phyloP scores from a whole-genome alignment of 176 grass and related monocot species.

The Oryza meridionalis region DNA sequence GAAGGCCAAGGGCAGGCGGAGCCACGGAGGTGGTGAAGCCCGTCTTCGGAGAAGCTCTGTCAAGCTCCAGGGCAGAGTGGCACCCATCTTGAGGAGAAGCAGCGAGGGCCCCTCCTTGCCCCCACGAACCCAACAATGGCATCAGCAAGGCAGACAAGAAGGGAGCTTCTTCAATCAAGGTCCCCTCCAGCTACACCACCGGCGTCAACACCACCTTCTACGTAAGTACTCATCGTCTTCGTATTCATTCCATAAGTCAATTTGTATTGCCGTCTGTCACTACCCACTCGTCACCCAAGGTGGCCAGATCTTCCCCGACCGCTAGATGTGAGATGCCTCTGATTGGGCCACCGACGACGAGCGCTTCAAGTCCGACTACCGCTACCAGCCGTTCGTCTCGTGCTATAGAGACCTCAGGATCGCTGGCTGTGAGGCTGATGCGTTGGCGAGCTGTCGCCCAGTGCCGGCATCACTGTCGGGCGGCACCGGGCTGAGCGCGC shows the following conservation, averaged over 20 bases:
- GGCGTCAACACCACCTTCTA: constrained; percentile 91
- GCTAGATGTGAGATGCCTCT: constrained; percentile 84
- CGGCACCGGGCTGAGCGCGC: constrained; percentile 32
- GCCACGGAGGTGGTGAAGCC: too few relatives aligned
- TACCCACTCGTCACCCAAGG: constrained; percentile 36
- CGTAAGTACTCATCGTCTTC: constrained; percentile 28
- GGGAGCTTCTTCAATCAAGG: constrained; percentile 42
- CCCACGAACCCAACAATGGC: too few relatives aligned
- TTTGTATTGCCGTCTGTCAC: constrained; percentile 32
- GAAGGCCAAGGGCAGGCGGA: too few relatives aligned
- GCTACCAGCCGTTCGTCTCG: constrained; percentile 69
- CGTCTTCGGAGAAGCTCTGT: too few relatives aligned
- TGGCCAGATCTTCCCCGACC: constrained; percentile 25
- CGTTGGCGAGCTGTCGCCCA: constrained; percentile 33
- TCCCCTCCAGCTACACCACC: constrained; percentile 84
- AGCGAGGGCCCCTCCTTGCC: too few relatives aligned
- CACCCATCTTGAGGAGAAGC: too few relatives aligned
- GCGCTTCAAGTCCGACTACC: constrained; percentile 66
- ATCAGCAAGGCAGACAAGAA: too few relatives aligned
- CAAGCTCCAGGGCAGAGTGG: too few relatives aligned
- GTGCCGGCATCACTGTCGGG: constrained; percentile 49
- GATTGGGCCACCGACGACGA: constrained; percentile 84
- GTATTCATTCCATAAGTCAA: too few relatives aligned
- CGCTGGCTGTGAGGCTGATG: constrained; percentile 48
- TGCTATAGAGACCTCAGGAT: constrained; percentile 46